Conservation (phyloP, 2,329 filamentous ascomycete species). For the Chaetothyriales sp. region DNA sequence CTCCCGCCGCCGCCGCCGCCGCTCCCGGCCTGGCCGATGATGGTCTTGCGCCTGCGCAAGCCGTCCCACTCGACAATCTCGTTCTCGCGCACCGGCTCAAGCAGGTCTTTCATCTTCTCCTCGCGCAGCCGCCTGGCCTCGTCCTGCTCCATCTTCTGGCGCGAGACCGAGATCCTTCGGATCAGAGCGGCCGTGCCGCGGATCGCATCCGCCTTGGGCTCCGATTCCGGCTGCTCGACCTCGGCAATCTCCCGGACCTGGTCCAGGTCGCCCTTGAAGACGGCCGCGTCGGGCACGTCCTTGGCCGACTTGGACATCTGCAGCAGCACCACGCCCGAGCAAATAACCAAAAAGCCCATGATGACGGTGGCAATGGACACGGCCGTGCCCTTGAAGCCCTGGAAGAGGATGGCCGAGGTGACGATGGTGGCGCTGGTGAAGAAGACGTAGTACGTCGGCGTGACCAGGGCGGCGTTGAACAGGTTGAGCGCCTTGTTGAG, state of each 20-base stretch:
- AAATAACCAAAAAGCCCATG: slow-evolving; percentile 87
- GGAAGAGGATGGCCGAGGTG: slow-evolving; percentile 82
- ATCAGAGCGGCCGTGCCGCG: slow-evolving; percentile 81
- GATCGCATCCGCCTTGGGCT: slow-evolving; percentile 92
- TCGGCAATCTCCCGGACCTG: slow-evolving; percentile 92
- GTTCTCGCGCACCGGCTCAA: slow-evolving; percentile 65
- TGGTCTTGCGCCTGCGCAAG: slow-evolving; percentile 57
- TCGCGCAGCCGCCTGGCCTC: slow-evolving; percentile 67
- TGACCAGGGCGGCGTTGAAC: slow-evolving; percentile 93
- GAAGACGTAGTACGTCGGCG: slow-evolving; percentile 96
- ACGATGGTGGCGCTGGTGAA: slow-evolving; percentile 94
- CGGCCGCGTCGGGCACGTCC: slow-evolving; percentile 82
- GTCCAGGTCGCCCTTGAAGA: slow-evolving; percentile 85
- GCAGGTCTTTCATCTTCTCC: slow-evolving; percentile 57
- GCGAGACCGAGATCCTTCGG: slow-evolving; percentile 60
- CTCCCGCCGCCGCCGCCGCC: too few species aligned
- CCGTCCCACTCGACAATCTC: slow-evolving; percentile 87
- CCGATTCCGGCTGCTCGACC: slow-evolving; percentile 88
- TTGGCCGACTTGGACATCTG: slow-evolving; percentile 98
- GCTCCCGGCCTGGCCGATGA: slow-evolving; percentile 34
- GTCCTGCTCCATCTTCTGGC: slow-evolving; percentile 64
- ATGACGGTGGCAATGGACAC: slow-evolving; percentile 76
- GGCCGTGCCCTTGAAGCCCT: slow-evolving; percentile 77
- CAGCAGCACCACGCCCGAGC: slow-evolving; percentile 76
- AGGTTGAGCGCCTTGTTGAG: slow-evolving; percentile 98